These are phyloP conservation scores for Calocera viscosa DNA, from an alignment of 768 basidiomycete species.

Conservation along the genomic window DNA sequence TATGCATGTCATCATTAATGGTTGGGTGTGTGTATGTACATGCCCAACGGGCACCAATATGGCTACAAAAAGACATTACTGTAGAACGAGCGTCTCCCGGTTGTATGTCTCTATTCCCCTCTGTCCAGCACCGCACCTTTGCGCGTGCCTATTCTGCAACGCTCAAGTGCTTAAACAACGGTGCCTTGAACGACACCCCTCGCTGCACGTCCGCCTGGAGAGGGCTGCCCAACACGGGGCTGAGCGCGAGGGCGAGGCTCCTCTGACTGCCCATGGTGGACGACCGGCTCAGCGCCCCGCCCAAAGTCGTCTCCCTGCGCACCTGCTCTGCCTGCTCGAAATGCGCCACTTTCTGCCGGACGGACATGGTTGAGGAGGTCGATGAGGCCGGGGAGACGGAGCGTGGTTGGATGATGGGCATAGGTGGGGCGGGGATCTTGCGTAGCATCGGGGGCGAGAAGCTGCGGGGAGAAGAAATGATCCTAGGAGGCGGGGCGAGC, in stretches of 20 bases:
- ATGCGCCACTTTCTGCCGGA: background rate
- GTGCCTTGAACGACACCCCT: slow-evolving; percentile 1
- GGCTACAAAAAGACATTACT: background rate
- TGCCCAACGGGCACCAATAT: background rate
- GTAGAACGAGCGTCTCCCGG: background rate
- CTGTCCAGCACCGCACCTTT: too few relatives aligned
- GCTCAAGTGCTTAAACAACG: background rate
- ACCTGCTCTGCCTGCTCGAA: background rate
- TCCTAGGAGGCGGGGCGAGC: background rate
- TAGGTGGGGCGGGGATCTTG: background rate
- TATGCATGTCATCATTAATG: background rate
- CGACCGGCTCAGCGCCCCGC: background rate
- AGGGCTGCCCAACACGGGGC: background rate
- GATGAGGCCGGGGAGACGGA: background rate
- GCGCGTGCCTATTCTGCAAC: background rate
- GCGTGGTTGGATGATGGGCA: background rate
- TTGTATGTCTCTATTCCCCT: too few relatives aligned
- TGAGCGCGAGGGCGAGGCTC: background rate
- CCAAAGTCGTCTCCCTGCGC: background rate
- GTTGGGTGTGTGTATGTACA: background rate
- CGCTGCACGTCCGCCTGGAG: background rate
- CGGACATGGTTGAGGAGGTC: background rate
- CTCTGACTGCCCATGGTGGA: background rate
- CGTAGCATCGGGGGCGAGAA: background rate
- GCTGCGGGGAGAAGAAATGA: background rate